Conservation (phyloP, 2,329 filamentous ascomycete species). For the Neodidymelliopsis sp. region DNA sequence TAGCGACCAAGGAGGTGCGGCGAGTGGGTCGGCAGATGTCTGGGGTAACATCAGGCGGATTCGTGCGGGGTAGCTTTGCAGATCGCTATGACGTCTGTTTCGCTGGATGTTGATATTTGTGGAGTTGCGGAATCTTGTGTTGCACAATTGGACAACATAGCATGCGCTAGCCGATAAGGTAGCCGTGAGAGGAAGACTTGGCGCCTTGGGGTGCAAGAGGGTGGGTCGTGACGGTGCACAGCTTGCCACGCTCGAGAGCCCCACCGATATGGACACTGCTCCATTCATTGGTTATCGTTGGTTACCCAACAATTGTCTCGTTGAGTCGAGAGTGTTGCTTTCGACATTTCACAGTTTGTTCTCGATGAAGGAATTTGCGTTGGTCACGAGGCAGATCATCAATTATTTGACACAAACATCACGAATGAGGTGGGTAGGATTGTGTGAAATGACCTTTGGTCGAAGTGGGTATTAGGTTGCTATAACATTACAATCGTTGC, state of each 20-base stretch:
- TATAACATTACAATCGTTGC: conserved; percentile 11
- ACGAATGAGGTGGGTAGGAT: too few species aligned
- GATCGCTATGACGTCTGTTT: conserved; percentile 19
- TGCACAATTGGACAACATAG: neutral
- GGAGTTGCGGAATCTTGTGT: neutral
- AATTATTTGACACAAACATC: too few species aligned
- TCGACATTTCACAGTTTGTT: too few species aligned
- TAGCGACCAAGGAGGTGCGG: conserved; percentile 4
- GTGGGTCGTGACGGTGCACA: neutral
- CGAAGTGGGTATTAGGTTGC: conserved; percentile 11
- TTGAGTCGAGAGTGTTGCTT: too few species aligned
- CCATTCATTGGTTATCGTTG: too few species aligned
- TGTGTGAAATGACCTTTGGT: neutral
- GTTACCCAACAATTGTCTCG: too few species aligned
- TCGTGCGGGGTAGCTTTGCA: conserved; percentile 30
- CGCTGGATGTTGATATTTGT: conserved; percentile 2
- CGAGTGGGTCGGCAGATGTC: conserved; percentile 16
- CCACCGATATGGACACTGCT: neutral
- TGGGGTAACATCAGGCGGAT: conserved; percentile 29
- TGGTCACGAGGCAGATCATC: too few species aligned
- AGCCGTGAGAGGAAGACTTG: neutral
- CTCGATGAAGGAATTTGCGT: too few species aligned
- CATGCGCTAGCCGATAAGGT: neutral
- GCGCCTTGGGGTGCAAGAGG: neutral
- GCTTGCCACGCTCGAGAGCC: neutral